Evolutionary conservation across 495 filamentous ascomycete species (phyloP), one percentile per base, ranked within the genome.

Genomic region (Rusavskia elegans): DNA sequence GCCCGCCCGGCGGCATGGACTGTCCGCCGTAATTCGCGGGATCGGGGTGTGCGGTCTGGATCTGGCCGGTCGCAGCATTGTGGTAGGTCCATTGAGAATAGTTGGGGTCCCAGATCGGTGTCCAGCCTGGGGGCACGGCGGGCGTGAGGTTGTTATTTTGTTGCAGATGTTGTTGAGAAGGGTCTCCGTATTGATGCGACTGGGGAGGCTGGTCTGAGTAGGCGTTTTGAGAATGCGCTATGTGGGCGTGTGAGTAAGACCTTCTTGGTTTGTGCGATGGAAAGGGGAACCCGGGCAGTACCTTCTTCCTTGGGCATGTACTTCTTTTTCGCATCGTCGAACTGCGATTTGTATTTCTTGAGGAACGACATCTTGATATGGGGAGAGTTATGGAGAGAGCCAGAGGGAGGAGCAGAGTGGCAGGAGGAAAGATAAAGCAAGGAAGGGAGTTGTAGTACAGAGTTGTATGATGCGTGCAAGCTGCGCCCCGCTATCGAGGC

Each of bases 291-390:
- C 8, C 4, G 25, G 7, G 10, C 1, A 42, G 0, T n/a, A 9
- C n/a, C 40, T 16, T 19, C 16, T 45, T 54, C 45, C 13, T 48
- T 32, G 14, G 30, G 30, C 16, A 36, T 25, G 16, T 38, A 50
- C 23, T 39, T 37, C 19, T 49, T 42, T 42, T 50, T 54, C n/a
- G 36, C 52, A 13, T 50, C 29, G n/a, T 50, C 46, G 52, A 54
- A 50, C 40, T 54, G 45, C 20, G 39, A 51, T 17, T 50, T 54
- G 35, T 50, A 54, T 5, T 50, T 54, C 13, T 54, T 54, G 45
- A 54, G 52, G 46, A 54, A 54, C 4, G 52, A 54, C 52, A 54
- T 50, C 11, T 17, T 19, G 45, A 27, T 27, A 35, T 10, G 9
- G 13, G 13, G 13, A 11, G 9, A 13, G 8, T 8, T 30, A 30